These are phyloP conservation scores for Cudoniella acicularis DNA, from an alignment of 495 filamentous ascomycete species.

Conservation along the genomic window DNA sequence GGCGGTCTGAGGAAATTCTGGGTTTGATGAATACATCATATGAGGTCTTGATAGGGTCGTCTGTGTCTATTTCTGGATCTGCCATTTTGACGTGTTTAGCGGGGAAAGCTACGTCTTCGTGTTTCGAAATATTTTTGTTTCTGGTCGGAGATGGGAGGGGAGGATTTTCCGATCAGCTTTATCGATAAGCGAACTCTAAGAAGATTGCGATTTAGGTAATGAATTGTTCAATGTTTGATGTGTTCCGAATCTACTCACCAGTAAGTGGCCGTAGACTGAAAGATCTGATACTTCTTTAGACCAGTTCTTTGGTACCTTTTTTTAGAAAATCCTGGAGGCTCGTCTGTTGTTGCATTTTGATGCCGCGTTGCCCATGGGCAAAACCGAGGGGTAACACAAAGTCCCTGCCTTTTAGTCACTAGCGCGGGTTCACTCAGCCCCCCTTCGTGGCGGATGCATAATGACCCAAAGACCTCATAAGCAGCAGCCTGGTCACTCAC, in stretches of 20 bases:
- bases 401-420: not conserved
- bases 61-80: slow-evolving; percentile 25
- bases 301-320: no score
- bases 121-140: slow-evolving; percentile 8
- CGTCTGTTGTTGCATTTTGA: not conserved
- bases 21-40: slow-evolving; percentile 61
- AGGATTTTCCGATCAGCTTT: not conserved
- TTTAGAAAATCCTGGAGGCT: not conserved
- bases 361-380: not conserved
- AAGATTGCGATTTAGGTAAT: no score
- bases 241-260: no score
- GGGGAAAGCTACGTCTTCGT: not conserved
- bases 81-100: slow-evolving; percentile 6
- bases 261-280: no score
- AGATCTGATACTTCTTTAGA: no score
- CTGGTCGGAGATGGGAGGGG: slow-evolving; percentile 1
- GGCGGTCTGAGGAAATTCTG: slow-evolving; percentile 24
- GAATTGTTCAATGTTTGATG: no score
- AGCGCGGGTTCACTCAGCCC: not conserved
- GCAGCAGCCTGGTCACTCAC: not conserved
- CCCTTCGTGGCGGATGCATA: not conserved
- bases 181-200: slow-evolving; percentile 11
- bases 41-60: slow-evolving; percentile 53
- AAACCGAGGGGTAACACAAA: not conserved
- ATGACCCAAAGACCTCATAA: not conserved